phyloP scores from a whole-genome alignment of 1,139 yeast species.

The Citeromyces siamensis region DNA sequence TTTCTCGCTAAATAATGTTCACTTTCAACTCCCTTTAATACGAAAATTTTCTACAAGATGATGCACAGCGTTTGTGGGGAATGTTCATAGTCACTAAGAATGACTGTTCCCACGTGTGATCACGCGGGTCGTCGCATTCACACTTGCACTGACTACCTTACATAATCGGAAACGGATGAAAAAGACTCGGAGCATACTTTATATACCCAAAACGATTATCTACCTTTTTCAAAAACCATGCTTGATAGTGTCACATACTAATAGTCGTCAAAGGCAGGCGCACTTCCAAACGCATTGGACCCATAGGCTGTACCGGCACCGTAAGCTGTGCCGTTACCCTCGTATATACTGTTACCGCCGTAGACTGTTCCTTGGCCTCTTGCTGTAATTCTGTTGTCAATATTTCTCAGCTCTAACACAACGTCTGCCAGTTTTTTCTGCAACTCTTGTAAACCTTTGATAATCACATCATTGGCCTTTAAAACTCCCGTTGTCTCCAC shows the following conservation, averaged over 20 bases:
- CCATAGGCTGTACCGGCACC: slow-evolving; percentile 11
- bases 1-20: no score
- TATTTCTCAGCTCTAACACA: slow-evolving; percentile 63
- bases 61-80: no score
- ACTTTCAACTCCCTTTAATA: no score
- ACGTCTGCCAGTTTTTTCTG: slow-evolving; percentile 89
- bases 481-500: slow-evolving; percentile 90
- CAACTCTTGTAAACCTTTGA: slow-evolving; percentile 70
- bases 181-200: no score
- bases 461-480: slow-evolving; percentile 80
- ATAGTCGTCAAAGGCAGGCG: slow-evolving; percentile 5
- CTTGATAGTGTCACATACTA: no score
- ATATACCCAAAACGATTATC: background rate
- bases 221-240: no score
- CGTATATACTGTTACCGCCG: slow-evolving; percentile 32
- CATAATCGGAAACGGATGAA: no score
- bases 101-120: no score
- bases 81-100: no score
- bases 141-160: no score
- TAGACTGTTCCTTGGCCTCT: slow-evolving; percentile 29
- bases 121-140: no score
- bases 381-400: slow-evolving; percentile 28
- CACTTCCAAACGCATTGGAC: slow-evolving; percentile 11
- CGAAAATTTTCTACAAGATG: no score
- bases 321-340: slow-evolving; percentile 13